Base-by-base conservation (phyloP, 129 eudicot genomes). In the Smallanthus sonchifolius region DNA sequence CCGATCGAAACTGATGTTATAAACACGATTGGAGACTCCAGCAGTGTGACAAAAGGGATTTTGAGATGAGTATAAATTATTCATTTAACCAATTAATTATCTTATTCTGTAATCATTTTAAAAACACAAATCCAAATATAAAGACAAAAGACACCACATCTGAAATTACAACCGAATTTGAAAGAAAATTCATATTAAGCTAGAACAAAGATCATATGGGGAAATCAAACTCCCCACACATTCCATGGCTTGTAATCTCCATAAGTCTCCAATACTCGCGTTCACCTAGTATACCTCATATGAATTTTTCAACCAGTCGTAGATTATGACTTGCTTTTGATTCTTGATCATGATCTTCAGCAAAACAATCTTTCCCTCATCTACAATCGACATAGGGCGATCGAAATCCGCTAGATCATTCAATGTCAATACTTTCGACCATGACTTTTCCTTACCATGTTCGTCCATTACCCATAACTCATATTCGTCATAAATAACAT, bases 171-270 rank as follows among this genome's bases (percentile, higher is more conserved):
- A n/a, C n/a, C n/a, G n/a, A n/a, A n/a, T n/a, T n/a, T n/a, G n/a
- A n/a, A n/a, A n/a, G n/a, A n/a, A n/a, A n/a, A n/a, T n/a, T n/a
- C n/a, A n/a, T n/a, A n/a, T n/a, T n/a, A n/a, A n/a, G n/a, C n/a
- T n/a, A 4, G 67, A 44, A 44, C 59, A 67, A 32, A 73, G 13
- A 42, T 59, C 40, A 11, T 57, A 73, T 56, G 69, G 77, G 16
- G 54, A 57, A 40, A 42, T 51, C 17, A 73, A 32, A 59, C 20
- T 73, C 65, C 39, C 55, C 55, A 57, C 67, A 44, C 59, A 73
- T 32, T 57, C 68, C 0, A 20, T 57, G 30, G 38, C 67, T 56
- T 57, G 24, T 73, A 30, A 36, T 10, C 40, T 42, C 39, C 2
- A 4, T 15, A 57, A 1, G 10, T 30, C 2, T 2, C 11, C 17